phyloP scores from a whole-genome alignment of 2,329 filamentous ascomycete genomes.

The Chlorencoelia australis region DNA sequence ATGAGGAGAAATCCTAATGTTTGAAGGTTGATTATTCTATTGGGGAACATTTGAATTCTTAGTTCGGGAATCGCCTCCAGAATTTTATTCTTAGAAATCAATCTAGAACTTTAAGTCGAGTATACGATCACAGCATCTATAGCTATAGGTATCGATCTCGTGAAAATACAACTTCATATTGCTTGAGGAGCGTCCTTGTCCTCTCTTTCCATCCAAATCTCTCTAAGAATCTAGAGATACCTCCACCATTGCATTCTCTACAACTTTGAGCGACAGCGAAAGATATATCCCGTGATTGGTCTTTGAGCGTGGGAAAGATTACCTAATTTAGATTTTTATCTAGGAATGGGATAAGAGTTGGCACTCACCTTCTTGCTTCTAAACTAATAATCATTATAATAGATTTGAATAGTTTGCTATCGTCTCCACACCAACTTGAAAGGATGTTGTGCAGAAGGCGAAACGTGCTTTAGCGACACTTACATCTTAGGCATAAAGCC shows the following conservation, averaged over 20 bases:
- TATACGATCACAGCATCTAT: conserved; percentile 31
- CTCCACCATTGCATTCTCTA: conserved; percentile 29
- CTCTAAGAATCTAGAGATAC: conserved; percentile 26
- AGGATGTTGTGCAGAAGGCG: conserved; percentile 42
- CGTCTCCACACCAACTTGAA: conserved; percentile 38
- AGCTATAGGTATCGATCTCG: conserved; percentile 22
- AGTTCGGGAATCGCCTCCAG: conserved; percentile 36
- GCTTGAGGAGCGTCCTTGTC: conserved; percentile 26
- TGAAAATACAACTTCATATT: conserved; percentile 28
- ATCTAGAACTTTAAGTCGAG: conserved; percentile 25
- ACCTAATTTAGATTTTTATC: conserved; percentile 41
- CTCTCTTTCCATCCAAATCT: conserved; percentile 26
- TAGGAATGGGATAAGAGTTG: conserved; percentile 43
- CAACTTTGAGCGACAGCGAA: conserved; percentile 37
- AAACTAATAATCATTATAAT: conserved; percentile 33
- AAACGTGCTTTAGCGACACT: conserved; percentile 44
- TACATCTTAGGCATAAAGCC: conserved; percentile 47
- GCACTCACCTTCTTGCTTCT: conserved; percentile 32
- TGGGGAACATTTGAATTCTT: conserved; percentile 58
- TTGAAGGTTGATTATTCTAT: conserved; percentile 41
- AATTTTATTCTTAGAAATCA: conserved; percentile 32
- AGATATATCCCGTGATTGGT: conserved; percentile 35
- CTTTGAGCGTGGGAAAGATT: conserved; percentile 51
- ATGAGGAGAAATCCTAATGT: conserved; percentile 1
- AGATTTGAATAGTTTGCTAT: conserved; percentile 39